Evolutionary conservation across 495 filamentous ascomycete genomes (phyloP).

Genomic region (Aspergillus affinis): DNA sequence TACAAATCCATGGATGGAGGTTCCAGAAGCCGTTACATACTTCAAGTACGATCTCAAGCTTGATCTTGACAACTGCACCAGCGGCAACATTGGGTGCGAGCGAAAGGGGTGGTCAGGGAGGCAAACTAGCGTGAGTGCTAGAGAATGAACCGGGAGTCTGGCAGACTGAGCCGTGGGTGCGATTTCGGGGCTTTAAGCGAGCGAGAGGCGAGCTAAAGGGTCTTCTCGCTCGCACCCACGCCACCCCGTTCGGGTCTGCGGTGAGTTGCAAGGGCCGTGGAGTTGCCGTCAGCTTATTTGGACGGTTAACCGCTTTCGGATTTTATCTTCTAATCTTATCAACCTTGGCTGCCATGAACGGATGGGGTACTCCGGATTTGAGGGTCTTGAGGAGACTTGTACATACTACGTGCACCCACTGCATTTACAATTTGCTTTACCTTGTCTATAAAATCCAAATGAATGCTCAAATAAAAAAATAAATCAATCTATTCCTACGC

Average conservation of each 20-base stretch:
- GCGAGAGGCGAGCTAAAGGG: slow-evolving; percentile 22
- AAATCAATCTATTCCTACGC: too few species aligned
- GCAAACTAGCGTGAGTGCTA: slow-evolving; percentile 35
- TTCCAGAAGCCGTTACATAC: background rate
- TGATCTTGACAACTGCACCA: slow-evolving; percentile 14
- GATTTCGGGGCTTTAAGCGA: slow-evolving; percentile 9
- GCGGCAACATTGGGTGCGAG: slow-evolving; percentile 33
- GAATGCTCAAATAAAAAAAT: too few species aligned
- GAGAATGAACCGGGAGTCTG: slow-evolving; percentile 35
- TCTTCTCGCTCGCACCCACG: slow-evolving; percentile 34
- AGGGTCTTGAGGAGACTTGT: too few species aligned
- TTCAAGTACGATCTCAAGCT: background rate
- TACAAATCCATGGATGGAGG: slow-evolving; percentile 3
- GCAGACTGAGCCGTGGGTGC: slow-evolving; percentile 16
- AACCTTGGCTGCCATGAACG: background rate
- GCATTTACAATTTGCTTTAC: too few species aligned
- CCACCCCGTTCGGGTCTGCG: slow-evolving; percentile 30
- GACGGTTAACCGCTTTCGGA: background rate
- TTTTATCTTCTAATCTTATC: background rate
- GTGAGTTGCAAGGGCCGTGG: slow-evolving; percentile 15
- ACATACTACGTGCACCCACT: too few species aligned
- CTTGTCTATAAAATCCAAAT: too few species aligned
- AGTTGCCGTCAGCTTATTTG: slow-evolving; percentile 2
- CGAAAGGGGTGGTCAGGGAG: slow-evolving; percentile 28
- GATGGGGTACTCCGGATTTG: background rate